These are phyloP conservation scores for Pichia exigua DNA, from an alignment of 805 yeast species.

Conservation along the genomic window DNA sequence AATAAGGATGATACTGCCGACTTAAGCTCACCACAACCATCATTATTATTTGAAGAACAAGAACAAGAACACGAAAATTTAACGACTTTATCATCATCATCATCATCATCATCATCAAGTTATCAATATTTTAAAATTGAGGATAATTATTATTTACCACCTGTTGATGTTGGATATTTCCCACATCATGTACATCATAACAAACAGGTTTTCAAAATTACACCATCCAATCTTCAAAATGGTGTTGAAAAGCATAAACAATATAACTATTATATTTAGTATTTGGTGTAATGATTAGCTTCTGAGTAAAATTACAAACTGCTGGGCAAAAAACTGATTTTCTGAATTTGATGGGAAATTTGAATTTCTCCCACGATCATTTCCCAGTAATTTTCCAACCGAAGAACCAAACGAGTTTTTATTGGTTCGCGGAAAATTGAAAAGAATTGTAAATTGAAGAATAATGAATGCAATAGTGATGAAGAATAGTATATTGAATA, in stretches of 20 bases:
- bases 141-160: slow-evolving; percentile 40
- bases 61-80: not conserved
- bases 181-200: slow-evolving; percentile 33
- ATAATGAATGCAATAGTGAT: too few relatives aligned
- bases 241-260: slow-evolving; percentile 1
- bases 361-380: not conserved
- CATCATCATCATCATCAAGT: slow-evolving; percentile 2
- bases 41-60: not conserved
- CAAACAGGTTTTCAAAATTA: slow-evolving; percentile 29
- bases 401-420: not conserved
- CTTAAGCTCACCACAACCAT: not conserved
- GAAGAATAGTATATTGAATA: too few relatives aligned
- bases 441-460: not conserved
- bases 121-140: slow-evolving; percentile 43
- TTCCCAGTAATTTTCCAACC: not conserved
- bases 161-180: slow-evolving; percentile 41
- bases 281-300: not conserved
- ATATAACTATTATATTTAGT: slow-evolving; percentile 10
- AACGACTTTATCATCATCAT: not conserved
- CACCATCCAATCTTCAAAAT: not conserved
- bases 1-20: not conserved
- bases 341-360: not conserved
- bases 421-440: not conserved
- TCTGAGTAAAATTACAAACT: too few relatives aligned
- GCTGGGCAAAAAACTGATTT: too few relatives aligned